Evolutionary conservation across 1,284 basidiomycete species (phyloP).

Genomic region (Coniophora puteana): DNA sequence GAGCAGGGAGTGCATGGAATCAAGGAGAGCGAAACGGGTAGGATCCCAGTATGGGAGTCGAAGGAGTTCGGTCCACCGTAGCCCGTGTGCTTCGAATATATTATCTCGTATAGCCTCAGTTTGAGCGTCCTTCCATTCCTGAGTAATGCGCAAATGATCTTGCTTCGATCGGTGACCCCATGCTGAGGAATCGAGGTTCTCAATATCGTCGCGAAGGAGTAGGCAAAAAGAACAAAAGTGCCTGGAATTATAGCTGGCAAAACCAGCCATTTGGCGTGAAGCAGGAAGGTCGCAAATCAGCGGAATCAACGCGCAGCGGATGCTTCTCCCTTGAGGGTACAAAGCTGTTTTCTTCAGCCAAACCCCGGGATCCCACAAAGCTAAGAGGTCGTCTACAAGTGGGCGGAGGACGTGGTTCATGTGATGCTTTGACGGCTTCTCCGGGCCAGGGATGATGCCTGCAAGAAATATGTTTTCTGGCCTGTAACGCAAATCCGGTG

Average conservation of each 20-base stretch:
- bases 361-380: slow-evolving; percentile 27
- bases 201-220: slow-evolving; percentile 20
- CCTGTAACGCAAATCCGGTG: no score
- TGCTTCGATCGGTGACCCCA: slow-evolving; percentile 18
- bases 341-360: slow-evolving; percentile 16
- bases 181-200: slow-evolving; percentile 20
- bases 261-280: slow-evolving; percentile 30
- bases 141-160: slow-evolving; percentile 19
- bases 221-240: slow-evolving; percentile 33
- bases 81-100: slow-evolving; percentile 13
- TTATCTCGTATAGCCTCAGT: neutral
- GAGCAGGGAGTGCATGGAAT: slow-evolving; percentile 21
- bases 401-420: slow-evolving; percentile 29
- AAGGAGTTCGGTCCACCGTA: slow-evolving; percentile 13
- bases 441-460: slow-evolving; percentile 23
- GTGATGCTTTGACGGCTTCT: slow-evolving; percentile 21
- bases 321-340: slow-evolving; percentile 17
- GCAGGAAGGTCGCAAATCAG: slow-evolving; percentile 36
- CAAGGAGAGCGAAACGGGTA: slow-evolving; percentile 9
- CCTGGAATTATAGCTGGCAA: slow-evolving; percentile 18
- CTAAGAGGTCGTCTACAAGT: slow-evolving; percentile 44
- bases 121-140: slow-evolving; percentile 4
- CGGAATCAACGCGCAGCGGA: slow-evolving; percentile 22
- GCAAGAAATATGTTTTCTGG: no score
- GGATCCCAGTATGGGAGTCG: slow-evolving; percentile 18